Evolutionary conservation across 2,329 filamentous ascomycete genomes (phyloP).

Genomic region (Colletotrichum horii): DNA sequence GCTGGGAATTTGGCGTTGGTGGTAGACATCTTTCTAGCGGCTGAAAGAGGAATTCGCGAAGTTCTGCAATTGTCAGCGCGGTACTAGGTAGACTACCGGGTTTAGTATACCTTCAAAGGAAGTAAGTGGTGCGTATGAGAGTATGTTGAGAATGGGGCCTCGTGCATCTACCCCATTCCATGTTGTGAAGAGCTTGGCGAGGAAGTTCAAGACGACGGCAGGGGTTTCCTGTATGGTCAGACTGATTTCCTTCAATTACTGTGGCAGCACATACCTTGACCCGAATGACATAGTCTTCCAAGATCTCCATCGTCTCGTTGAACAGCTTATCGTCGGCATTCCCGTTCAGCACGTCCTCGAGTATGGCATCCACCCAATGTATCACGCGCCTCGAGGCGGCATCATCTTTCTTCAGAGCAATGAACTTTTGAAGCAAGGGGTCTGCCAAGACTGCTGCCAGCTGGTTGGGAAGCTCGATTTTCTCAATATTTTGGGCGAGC

Average conservation of each 20-base stretch:
- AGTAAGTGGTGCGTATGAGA: conserved; percentile 59
- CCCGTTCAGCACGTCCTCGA: conserved; percentile 60
- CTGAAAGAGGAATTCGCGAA: conserved; percentile 53
- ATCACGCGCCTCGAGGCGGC: conserved; percentile 57
- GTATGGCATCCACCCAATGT: conserved; percentile 63
- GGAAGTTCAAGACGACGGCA: conserved; percentile 53
- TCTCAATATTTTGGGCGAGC: conserved; percentile 77
- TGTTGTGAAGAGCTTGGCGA: conserved; percentile 55
- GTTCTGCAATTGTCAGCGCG: conserved; percentile 46
- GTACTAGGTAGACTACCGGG: not conserved
- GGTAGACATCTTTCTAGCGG: conserved; percentile 48
- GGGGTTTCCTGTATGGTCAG: conserved; percentile 31
- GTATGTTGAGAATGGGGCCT: conserved; percentile 60
- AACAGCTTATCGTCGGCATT: conserved; percentile 54
- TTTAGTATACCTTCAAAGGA: conserved; percentile 57
- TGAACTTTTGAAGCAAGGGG: conserved; percentile 78
- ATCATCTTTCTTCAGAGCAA: conserved; percentile 66
- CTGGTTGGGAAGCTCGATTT: conserved; percentile 82
- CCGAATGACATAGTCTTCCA: conserved; percentile 60
- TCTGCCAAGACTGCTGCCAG: conserved; percentile 78
- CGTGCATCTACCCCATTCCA: conserved; percentile 68
- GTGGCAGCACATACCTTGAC: conserved; percentile 54
- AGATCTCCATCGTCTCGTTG: conserved; percentile 58
- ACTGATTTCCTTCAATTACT: not conserved
- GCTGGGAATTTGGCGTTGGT: conserved; percentile 51